Base-by-base conservation (phyloP, 2,329 filamentous ascomycete species). In the Dactylellina parvicollis region DNA sequence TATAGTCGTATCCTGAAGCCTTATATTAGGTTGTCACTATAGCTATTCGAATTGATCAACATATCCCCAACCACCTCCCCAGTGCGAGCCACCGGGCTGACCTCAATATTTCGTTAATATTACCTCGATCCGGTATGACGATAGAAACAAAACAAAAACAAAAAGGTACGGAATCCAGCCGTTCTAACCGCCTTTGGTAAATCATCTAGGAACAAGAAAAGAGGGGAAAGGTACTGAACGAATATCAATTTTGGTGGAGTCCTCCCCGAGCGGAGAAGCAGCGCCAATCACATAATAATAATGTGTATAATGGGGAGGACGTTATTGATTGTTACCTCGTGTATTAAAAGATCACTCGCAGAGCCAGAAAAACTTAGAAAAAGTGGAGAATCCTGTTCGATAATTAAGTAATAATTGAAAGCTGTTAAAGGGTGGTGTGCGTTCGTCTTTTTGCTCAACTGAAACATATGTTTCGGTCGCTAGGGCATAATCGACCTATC, bases 391-490 rank as follows among this genome's bases (percentile, higher is more conserved):
- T 61, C 42, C 28, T 38, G 56, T 61, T 61, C 36, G n/a, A n/a
- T n/a, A n/a, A n/a, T n/a, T n/a, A n/a, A n/a, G n/a, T 44, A 50
- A 61, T 61, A 61, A 20, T 18, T 22, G 14, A 24, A 14, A 3
- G 28, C 14, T 52, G 28, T 52, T 36, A 52, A 52, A 52, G 24
- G 30, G 55, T 44, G 44, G 52, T 54, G 22, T 7, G 12, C 36
- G n/a, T 30, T 47, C 44, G 61, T 22, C 40, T 42, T 32, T 40
- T 44, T 22, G 47, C 55, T 44, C 46, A 54, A 46, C 50, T 72
- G 67, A 65, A 72, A 72, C 67, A 70, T 46, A 60, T 59, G 57
- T 72, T 72, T 72, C 52, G 59, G 67, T 72, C 18, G 47, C 40
- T n/a, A n/a, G 10, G 24, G 2, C 59, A 59, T 67, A 67, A 34